Percentiles rank a stretch among this genome's conserved stretches.
These are phyloP conservation scores for Phytophthora hybrid DNA, from an alignment of 352 stramenopile species.

Conservation along the genomic window DNA sequence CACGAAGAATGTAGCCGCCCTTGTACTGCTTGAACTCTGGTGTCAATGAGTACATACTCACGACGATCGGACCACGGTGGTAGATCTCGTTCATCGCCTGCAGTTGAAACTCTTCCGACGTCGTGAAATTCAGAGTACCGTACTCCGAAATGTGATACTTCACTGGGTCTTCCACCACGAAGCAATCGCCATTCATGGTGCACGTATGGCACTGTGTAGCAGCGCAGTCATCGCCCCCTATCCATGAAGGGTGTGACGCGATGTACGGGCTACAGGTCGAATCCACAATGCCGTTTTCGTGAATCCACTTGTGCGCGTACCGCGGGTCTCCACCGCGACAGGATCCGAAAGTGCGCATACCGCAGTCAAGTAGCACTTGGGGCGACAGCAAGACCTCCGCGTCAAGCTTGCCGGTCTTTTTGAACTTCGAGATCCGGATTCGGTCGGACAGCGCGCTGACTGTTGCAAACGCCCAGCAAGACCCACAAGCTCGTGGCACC, in stretches of 20 bases:
- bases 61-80: constrained; percentile 93
- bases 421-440: constrained; percentile 70
- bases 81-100: constrained; percentile 96
- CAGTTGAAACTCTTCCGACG: constrained; percentile 61
- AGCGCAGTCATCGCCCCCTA: constrained; percentile 53
- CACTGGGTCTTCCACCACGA: constrained; percentile 59
- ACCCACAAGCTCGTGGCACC: constrained; percentile 71
- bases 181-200: constrained; percentile 57
- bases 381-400: constrained; percentile 67
- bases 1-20: constrained; percentile 88
- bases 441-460: constrained; percentile 71
- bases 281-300: constrained; percentile 81
- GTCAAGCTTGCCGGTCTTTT: constrained; percentile 56
- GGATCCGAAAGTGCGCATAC: constrained; percentile 80
- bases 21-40: constrained; percentile 85
- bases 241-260: constrained; percentile 78
- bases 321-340: constrained; percentile 71
- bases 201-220: constrained; percentile 69
- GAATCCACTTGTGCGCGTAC: constrained; percentile 83
- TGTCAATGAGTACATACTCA: constrained; percentile 88
- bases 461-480: constrained; percentile 76
- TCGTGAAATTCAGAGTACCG: constrained; percentile 79
- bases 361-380: constrained; percentile 72
- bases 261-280: constrained; percentile 80
- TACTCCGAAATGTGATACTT: constrained; percentile 76